Evolutionary conservation across 345 rosid species (phyloP), one percentile per base, ranked within the genome.

Genomic region (Sonneratia alba): DNA sequence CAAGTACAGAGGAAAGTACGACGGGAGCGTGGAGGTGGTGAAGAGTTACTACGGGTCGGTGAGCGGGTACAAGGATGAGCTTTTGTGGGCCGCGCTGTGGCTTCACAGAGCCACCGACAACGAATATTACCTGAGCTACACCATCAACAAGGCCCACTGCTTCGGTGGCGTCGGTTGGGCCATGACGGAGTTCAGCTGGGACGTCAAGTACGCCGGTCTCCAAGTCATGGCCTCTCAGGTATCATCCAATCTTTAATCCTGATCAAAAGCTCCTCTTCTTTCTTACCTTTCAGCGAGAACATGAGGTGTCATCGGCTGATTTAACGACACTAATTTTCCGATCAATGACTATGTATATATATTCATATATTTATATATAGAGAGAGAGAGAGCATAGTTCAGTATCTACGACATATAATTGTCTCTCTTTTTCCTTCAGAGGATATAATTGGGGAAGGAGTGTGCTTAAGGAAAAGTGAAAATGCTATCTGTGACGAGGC

Each of bases 101-200:
- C 83, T 95, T 59, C 86, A 90, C 84, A 77, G 80, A 80, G 97
- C 97, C 90, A 92, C 99, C 91, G 92, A 88, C 92, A 78, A 64
- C 19, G 86, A 82, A 15, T 75, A 70, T 27, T 90, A 90, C 69
- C 72, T 88, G 75, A 75, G 68, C 74, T 95, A 90, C 76, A 82
- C 83, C 24, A 68, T 89, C 24, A 71, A 82, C 66, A 95, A 89
- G 75, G 92, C 97, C 51, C 71, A 75, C 47, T 70, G 43, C 40
- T 81, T 92, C 69, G 99, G 99, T 40, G 97, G 97, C 37, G 81
- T 84, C 78, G 87, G 89, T 49, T 95, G 97, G 97, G 88, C 97
- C 77, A 90, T 95, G 53, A 77, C 95, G 0, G 97, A 95, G 76
- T 95, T 95, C 79, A 95, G 99, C 77, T 95, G 99, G 99, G 99